Percentiles rank a stretch among this genome's conserved stretches.
phyloP scores from a whole-genome alignment of 2,329 filamentous ascomycete genomes.

The Pyrenophora graminea region DNA sequence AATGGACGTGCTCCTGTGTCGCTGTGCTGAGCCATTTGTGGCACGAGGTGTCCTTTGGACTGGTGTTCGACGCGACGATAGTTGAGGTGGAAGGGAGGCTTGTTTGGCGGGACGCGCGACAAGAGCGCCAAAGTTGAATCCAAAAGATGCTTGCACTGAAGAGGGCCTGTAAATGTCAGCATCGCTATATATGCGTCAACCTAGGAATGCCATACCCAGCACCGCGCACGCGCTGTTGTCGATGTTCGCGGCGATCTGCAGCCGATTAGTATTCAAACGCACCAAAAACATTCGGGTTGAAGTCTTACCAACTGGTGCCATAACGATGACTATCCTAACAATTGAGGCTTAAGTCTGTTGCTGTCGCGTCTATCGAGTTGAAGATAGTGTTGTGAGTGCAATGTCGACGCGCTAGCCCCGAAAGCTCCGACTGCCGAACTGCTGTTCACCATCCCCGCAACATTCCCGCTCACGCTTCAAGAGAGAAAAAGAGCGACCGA shows the following conservation, averaged over 20 bases:
- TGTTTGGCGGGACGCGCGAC: conserved; percentile 31
- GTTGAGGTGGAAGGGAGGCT: conserved; percentile 30
- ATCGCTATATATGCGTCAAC: conserved; percentile 1
- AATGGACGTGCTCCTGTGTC: conserved; percentile 37
- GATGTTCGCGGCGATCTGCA: conserved; percentile 58
- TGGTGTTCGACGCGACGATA: conserved; percentile 32
- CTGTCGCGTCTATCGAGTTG: conserved; percentile 22
- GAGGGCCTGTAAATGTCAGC: conserved; percentile 49
- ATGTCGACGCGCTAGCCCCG: conserved; percentile 17
- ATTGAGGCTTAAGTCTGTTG: conserved; percentile 12
- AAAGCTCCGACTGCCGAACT: conserved; percentile 13
- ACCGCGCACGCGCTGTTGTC: conserved; percentile 61
- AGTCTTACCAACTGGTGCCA: conserved; percentile 42
- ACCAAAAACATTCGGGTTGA: neutral
- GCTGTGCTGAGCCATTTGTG: conserved; percentile 29
- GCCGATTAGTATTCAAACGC: conserved; percentile 9
- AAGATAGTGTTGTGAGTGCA: conserved; percentile 22
- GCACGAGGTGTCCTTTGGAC: conserved; percentile 25
- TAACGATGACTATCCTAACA: conserved; percentile 26
- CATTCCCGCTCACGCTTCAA: conserved; percentile 9
- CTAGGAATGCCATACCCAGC: conserved; percentile 54
- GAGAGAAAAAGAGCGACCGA: conserved; percentile 2
- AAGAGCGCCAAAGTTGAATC: conserved; percentile 45
- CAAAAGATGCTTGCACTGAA: conserved; percentile 56
- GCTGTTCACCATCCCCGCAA: conserved; percentile 19